These are phyloP conservation scores for Pezizomycotina sp. DNA, from an alignment of 2,329 filamentous ascomycete species.

Conservation along the genomic window DNA sequence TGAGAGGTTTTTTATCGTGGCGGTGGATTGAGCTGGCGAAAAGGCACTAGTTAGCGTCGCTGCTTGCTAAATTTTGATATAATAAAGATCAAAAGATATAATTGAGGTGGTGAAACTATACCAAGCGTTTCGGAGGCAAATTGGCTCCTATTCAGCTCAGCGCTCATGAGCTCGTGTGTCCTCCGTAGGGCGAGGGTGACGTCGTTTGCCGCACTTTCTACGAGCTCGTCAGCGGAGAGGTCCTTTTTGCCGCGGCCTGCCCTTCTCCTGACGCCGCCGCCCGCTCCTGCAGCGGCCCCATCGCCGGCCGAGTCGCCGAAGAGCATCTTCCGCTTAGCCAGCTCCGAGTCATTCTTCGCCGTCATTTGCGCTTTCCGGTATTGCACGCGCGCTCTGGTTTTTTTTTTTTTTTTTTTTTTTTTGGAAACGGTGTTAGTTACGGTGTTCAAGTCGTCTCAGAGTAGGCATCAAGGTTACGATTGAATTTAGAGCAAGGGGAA, in stretches of 20 bases:
- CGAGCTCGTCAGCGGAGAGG: slow-evolving; percentile 53
- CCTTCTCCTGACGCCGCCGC: slow-evolving; percentile 9
- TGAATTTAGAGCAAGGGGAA: slow-evolving; percentile 1
- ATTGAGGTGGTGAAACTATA: too few relatives aligned
- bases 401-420: slow-evolving; percentile 12
- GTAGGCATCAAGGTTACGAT: background rate
- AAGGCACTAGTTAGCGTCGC: too few relatives aligned
- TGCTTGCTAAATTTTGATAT: background rate
- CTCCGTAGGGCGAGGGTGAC: slow-evolving; percentile 70
- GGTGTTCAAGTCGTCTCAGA: slow-evolving; percentile 4
- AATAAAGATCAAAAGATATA: slow-evolving; percentile 26
- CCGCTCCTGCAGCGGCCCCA: slow-evolving; percentile 13
- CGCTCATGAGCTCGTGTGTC: slow-evolving; percentile 72
- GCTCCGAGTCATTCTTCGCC: slow-evolving; percentile 58
- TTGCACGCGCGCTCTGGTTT: slow-evolving; percentile 39
- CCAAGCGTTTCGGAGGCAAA: slow-evolving; percentile 86
- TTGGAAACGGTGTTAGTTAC: slow-evolving; percentile 31
- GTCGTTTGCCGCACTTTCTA: slow-evolving; percentile 59
- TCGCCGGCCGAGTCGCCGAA: slow-evolving; percentile 39
- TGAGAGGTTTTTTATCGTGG: slow-evolving; percentile 61
- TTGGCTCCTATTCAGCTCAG: slow-evolving; percentile 67
- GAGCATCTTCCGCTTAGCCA: slow-evolving; percentile 60
- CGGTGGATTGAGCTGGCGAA: slow-evolving; percentile 64
- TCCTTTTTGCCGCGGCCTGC: slow-evolving; percentile 3
- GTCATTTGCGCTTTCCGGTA: slow-evolving; percentile 71